These are phyloP conservation scores for Gynandropsis gynandra DNA, from an alignment of 345 rosid genomes.

Conservation along the genomic window DNA sequence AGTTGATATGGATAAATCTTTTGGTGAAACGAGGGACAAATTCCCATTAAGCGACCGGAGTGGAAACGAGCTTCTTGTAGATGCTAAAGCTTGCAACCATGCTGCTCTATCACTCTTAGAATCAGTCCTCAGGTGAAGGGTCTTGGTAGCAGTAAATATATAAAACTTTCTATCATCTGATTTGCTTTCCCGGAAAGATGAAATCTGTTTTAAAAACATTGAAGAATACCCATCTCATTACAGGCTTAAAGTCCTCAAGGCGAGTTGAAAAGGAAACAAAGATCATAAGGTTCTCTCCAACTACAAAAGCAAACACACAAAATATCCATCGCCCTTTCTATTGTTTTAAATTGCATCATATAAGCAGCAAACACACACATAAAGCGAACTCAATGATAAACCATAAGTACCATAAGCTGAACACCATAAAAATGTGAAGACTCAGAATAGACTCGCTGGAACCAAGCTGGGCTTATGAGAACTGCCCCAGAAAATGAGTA, in stretches of 20 bases:
- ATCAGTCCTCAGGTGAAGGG: conserved; percentile 87
- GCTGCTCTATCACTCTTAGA: conserved; percentile 71
- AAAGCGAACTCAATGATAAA: conserved; percentile 13
- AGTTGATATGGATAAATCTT: conserved; percentile 66
- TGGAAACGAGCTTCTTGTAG: conserved; percentile 56
- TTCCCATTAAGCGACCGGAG: conserved; percentile 52
- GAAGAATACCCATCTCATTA: conserved; percentile 17
- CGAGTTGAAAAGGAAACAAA: background rate
- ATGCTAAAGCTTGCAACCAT: conserved; percentile 89
- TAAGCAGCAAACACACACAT: conserved; percentile 5
- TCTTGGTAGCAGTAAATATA: conserved; percentile 93
- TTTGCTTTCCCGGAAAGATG: conserved; percentile 96
- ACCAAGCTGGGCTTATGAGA: conserved; percentile 28
- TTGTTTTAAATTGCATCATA: background rate
- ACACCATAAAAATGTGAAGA: background rate
- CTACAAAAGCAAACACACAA: conserved; percentile 6
- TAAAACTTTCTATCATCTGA: conserved; percentile 86
- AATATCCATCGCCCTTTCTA: no score
- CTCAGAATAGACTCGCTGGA: conserved; percentile 11
- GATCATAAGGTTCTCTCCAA: background rate
- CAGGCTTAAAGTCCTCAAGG: conserved; percentile 6
- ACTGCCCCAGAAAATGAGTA: conserved; percentile 10
- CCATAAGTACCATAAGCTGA: no score
- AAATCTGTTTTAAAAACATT: conserved; percentile 51
- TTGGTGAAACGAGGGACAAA: conserved; percentile 44